These are phyloP conservation scores for Ophiocordyceps camponoti-saundersi DNA, from an alignment of 2,329 filamentous ascomycete genomes.

Conservation along the genomic window DNA sequence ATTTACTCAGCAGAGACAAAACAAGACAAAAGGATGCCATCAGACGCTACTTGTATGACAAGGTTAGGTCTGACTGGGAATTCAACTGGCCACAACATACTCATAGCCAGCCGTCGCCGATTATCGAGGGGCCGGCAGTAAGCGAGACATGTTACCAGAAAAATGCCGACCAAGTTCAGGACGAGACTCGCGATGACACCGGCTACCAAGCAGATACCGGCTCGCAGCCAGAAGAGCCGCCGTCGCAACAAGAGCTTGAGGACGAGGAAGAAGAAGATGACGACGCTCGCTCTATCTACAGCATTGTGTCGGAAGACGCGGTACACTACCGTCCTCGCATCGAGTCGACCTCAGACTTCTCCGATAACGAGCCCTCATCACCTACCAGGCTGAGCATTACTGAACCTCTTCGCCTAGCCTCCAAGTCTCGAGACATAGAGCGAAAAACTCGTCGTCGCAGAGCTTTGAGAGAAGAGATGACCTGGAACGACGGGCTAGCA, in stretches of 20 bases:
- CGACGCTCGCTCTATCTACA: conserved; percentile 36
- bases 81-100: conserved; percentile 34
- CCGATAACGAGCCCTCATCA: conserved; percentile 27
- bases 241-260: conserved; percentile 10
- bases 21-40: conserved; percentile 45
- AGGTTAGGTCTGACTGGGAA: conserved; percentile 41
- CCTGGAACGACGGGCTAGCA: conserved; percentile 69
- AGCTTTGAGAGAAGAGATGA: conserved; percentile 44
- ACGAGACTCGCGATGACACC: conserved; percentile 17
- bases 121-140: not conserved
- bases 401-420: conserved; percentile 24
- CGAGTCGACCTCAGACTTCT: conserved; percentile 42
- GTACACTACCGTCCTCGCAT: conserved; percentile 30
- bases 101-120: not conserved
- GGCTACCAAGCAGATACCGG: conserved; percentile 21
- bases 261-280: conserved; percentile 20
- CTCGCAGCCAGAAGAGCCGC: conserved; percentile 18
- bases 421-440: conserved; percentile 24
- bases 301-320: conserved; percentile 37
- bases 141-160: not conserved
- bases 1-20: conserved; percentile 45
- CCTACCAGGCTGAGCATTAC: conserved; percentile 32
- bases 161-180: conserved; percentile 6
- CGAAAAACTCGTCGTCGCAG: conserved; percentile 39
- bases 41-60: conserved; percentile 33